Evolutionary conservation across 192 early-diverging fungal genomes (phyloP).

Genomic region (Coemansia sp.): DNA sequence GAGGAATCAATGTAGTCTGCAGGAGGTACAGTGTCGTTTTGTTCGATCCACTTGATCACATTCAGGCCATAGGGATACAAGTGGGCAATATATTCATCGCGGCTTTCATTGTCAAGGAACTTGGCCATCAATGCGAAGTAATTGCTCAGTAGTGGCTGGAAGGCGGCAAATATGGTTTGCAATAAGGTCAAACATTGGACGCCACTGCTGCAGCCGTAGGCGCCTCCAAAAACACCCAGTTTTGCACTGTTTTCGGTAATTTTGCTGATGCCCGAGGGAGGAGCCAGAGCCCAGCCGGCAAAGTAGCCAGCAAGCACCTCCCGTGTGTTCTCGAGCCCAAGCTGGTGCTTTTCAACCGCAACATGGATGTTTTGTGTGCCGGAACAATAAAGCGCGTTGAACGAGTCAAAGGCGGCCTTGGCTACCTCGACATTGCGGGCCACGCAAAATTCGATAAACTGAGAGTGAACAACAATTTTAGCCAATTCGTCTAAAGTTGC

Average conservation of each 20-base stretch:
- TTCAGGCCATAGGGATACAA: conserved; percentile 66
- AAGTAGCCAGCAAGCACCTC: not conserved
- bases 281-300: not conserved
- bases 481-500: too few relatives aligned
- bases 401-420: not conserved
- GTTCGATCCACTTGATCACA: conserved; percentile 70
- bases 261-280: not conserved
- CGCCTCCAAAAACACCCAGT: conserved; percentile 87
- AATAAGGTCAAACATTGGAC: conserved; percentile 72
- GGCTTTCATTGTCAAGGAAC: conserved; percentile 59
- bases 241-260: not conserved
- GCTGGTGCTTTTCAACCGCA: not conserved
- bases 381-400: conserved; percentile 5
- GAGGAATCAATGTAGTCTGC: conserved; percentile 68
- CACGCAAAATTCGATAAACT: conserved; percentile 14
- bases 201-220: conserved; percentile 72
- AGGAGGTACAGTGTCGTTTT: conserved; percentile 60
- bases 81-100: conserved; percentile 57
- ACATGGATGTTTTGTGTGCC: conserved; percentile 11
- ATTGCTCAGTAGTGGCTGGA: conserved; percentile 61
- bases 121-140: conserved; percentile 70
- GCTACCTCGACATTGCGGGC: conserved; percentile 4
- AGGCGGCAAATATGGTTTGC: conserved; percentile 61
- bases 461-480: conserved; percentile 3
- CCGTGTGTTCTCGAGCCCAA: not conserved